A percentile compares a stretch with the other conserved stretches of the same genome.
phyloP scores from a whole-genome alignment of 1,284 basidiomycete species.

The Bjerkandera adusta region DNA sequence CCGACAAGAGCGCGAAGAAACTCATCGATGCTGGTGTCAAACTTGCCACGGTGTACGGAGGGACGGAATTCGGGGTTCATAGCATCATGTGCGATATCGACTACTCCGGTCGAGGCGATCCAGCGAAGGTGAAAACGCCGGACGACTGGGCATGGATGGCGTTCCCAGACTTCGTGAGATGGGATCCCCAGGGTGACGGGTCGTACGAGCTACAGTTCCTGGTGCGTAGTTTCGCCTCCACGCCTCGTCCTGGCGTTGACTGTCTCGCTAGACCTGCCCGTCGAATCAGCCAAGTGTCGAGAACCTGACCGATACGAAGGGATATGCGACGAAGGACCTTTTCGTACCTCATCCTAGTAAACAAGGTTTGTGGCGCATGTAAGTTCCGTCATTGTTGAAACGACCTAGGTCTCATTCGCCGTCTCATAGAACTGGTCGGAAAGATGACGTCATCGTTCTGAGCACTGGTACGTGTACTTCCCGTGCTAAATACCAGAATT shows the following conservation, averaged over 20 bases:
- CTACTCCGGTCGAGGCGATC: background rate
- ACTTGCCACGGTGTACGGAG: conserved; percentile 6
- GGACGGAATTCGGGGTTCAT: conserved; percentile 7
- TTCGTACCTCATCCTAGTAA: conserved; percentile 14
- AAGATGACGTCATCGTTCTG: conserved; percentile 21
- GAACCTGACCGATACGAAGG: conserved; percentile 18
- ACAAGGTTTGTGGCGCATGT: conserved; percentile 14
- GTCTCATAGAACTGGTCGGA: conserved; percentile 16
- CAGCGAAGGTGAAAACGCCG: conserved; percentile 1
- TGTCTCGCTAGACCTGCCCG: conserved; percentile 14
- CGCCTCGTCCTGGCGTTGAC: background rate
- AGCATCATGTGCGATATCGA: conserved; percentile 12
- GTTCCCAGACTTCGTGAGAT: conserved; percentile 23
- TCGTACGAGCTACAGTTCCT: conserved; percentile 30
- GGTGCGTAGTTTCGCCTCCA: conserved; percentile 18
- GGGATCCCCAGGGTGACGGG: conserved; percentile 27
- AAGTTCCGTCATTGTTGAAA: background rate
- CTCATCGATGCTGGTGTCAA: conserved; percentile 9
- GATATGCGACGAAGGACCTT: conserved; percentile 12
- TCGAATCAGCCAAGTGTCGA: conserved; percentile 20
- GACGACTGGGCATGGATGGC: conserved; percentile 31
- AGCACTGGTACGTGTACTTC: conserved; percentile 10
- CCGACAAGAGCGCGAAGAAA: conserved; percentile 6
- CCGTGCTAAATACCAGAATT: background rate
- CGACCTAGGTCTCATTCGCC: background rate